These are phyloP conservation scores for Biscogniauxia mediterranea DNA, from an alignment of 2,329 filamentous ascomycete species.

Conservation along the genomic window DNA sequence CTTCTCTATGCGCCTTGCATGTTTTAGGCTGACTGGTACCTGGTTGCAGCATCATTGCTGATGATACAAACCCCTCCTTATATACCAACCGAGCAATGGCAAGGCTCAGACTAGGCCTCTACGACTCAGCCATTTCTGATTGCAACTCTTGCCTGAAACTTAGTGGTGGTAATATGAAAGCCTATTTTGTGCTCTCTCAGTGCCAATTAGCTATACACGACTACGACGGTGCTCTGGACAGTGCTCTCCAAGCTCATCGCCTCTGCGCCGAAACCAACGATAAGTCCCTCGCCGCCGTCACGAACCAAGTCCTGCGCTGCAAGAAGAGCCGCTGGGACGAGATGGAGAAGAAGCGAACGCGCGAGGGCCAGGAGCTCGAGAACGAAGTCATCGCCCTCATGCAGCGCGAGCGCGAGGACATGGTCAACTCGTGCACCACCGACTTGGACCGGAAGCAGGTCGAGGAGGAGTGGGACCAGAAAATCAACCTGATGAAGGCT, in stretches of 20 bases:
- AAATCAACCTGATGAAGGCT: conserved; percentile 42
- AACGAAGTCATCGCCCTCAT: conserved; percentile 56
- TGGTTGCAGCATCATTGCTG: conserved; percentile 65
- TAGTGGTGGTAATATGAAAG: conserved; percentile 69
- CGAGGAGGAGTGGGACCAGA: conserved; percentile 44
- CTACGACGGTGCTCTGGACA: conserved; percentile 69
- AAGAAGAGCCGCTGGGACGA: conserved; percentile 87
- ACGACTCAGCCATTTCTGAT: conserved; percentile 74
- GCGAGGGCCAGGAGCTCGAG: conserved; percentile 58
- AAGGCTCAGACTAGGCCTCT: conserved; percentile 70
- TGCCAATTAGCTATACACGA: conserved; percentile 74
- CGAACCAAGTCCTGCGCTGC: conserved; percentile 70
- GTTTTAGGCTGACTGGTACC: conserved; percentile 1
- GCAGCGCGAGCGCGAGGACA: conserved; percentile 44
- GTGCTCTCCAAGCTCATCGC: conserved; percentile 70
- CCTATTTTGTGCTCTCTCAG: conserved; percentile 78
- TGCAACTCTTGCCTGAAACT: conserved; percentile 73
- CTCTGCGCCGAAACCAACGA: conserved; percentile 63
- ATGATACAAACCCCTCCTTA: conserved; percentile 72
- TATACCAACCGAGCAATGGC: conserved; percentile 90
- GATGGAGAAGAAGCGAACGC: conserved; percentile 60
- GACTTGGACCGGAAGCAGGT: conserved; percentile 47
- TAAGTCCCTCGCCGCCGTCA: conserved; percentile 68
- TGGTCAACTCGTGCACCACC: conserved; percentile 25
- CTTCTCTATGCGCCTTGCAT: conserved; percentile 2